phyloP scores from a whole-genome alignment of 2,329 filamentous ascomycete genomes.

The Gliomastix tumulicola region DNA sequence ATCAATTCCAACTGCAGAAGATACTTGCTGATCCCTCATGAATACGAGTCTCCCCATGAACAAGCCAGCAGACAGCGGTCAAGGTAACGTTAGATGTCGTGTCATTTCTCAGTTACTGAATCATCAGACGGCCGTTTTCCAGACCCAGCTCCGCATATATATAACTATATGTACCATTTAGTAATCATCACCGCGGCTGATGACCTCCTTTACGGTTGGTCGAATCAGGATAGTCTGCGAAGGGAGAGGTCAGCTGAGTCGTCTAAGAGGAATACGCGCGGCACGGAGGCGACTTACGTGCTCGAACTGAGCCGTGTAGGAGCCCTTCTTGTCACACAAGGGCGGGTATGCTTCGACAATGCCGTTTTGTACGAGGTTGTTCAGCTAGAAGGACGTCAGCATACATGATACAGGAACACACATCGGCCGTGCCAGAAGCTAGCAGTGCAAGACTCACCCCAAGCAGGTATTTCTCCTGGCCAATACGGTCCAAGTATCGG shows the following conservation, averaged over 20 bases:
- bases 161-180: too few species aligned
- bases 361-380: slow-evolving; percentile 74
- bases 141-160: too few species aligned
- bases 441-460: slow-evolving; percentile 54
- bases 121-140: too few species aligned
- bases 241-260: too few species aligned
- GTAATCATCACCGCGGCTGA: slow-evolving; percentile 81
- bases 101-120: neutral
- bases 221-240: slow-evolving; percentile 66
- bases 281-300: slow-evolving; percentile 62
- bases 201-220: slow-evolving; percentile 78
- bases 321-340: slow-evolving; percentile 85
- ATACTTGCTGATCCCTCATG: too few species aligned
- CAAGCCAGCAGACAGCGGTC: too few species aligned
- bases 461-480: slow-evolving; percentile 88
- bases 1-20: too few species aligned
- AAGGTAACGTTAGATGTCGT: neutral
- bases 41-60: too few species aligned
- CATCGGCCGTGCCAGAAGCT: too few species aligned
- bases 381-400: slow-evolving; percentile 53
- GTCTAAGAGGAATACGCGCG: too few species aligned
- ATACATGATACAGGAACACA: slow-evolving; percentile 13
- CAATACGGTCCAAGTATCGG: slow-evolving; percentile 85
- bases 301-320: slow-evolving; percentile 90
- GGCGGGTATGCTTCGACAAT: slow-evolving; percentile 90